Evolutionary conservation across 306 rosid genomes (phyloP).

Genomic region (Senna tora): DNA sequence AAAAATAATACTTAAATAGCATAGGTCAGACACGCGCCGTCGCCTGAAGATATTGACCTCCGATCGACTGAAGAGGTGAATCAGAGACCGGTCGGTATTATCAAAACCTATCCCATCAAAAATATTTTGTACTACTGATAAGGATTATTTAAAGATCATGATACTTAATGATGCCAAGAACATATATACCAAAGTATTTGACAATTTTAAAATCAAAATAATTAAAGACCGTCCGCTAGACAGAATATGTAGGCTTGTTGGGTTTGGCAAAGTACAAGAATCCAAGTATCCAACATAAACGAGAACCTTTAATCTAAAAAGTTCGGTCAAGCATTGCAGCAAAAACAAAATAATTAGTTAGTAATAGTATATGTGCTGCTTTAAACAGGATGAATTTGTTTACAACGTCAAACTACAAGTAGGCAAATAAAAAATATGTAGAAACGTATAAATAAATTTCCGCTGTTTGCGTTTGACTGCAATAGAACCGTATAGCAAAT

Average conservation of each 20-base stretch:
- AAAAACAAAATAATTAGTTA: too few species aligned
- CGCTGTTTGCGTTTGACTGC: not conserved
- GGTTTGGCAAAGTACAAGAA: not conserved
- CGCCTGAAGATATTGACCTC: too few species aligned
- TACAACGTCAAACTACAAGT: not conserved
- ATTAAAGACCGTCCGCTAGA: not conserved
- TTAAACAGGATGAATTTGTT: not conserved
- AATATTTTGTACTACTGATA: not conserved
- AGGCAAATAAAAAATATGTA: not conserved
- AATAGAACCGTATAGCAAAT: not conserved
- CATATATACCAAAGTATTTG: not conserved
- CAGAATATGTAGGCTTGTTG: not conserved
- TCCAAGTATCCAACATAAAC: not conserved
- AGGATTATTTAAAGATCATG: not conserved
- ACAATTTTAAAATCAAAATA: too few species aligned
- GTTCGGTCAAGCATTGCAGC: not conserved
- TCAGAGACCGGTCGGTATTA: too few species aligned
- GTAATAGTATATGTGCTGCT: not conserved
- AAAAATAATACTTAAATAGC: too few species aligned
- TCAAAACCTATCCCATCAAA: too few species aligned
- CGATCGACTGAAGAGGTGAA: too few species aligned
- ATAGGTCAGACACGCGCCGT: too few species aligned
- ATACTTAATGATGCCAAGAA: too few species aligned
- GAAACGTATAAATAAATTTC: not conserved
- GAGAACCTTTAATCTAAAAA: not conserved